These are phyloP conservation scores for Rhizophagus prolifer DNA, from an alignment of 192 early-diverging fungal species.

Conservation along the genomic window DNA sequence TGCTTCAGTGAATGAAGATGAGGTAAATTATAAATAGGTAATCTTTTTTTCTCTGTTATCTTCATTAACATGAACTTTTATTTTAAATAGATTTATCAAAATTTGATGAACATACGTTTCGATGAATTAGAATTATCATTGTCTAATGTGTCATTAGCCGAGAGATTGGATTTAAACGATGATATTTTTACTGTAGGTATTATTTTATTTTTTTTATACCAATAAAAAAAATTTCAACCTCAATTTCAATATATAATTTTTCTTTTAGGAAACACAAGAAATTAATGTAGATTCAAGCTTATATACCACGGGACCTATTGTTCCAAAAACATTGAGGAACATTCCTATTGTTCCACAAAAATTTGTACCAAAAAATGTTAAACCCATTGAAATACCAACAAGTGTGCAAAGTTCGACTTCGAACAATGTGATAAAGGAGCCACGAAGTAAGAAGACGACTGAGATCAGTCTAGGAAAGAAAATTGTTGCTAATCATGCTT, in stretches of 20 bases:
- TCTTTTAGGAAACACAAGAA: neutral
- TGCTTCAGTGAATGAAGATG: neutral
- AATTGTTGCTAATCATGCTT: too few relatives aligned
- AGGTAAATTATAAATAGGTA: neutral
- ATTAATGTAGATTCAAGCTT: neutral
- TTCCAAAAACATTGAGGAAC: neutral
- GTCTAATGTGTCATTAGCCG: slow-evolving; percentile 3
- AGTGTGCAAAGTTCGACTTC: neutral
- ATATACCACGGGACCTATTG: neutral
- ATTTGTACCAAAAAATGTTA: neutral
- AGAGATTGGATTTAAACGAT: slow-evolving; percentile 18
- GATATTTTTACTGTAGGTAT: slow-evolving; percentile 9
- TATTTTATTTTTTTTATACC: neutral
- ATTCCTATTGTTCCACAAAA: neutral
- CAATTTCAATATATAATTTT: neutral
- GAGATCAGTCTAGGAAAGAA: neutral
- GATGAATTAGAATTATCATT: slow-evolving; percentile 22
- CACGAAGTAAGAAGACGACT: neutral
- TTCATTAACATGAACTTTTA: neutral
- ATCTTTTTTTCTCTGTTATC: neutral
- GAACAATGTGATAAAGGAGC: neutral
- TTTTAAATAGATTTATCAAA: slow-evolving; percentile 6
- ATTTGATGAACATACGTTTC: slow-evolving; percentile 14
- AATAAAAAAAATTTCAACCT: neutral
- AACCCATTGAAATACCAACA: neutral